phyloP scores from a whole-genome alignment of 2,329 filamentous ascomycete species.

The Neofusicoccum umdonicola region DNA sequence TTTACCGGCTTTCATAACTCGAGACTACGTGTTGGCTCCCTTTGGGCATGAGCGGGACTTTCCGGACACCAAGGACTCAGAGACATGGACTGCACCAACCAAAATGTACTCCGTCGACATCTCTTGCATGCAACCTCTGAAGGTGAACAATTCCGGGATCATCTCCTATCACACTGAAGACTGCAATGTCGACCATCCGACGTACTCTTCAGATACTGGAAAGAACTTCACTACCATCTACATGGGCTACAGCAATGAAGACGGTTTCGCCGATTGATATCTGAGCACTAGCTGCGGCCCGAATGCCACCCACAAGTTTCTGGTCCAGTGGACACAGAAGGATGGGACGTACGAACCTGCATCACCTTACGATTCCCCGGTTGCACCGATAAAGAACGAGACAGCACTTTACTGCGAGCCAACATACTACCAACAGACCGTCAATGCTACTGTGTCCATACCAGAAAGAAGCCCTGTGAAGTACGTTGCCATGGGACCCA shows the following conservation, averaged over 20 bases:
- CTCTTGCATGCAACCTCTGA: constrained; percentile 26
- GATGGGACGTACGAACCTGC: neutral
- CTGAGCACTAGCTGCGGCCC: constrained; percentile 31
- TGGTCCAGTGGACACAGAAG: constrained; percentile 20
- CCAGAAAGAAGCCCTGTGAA: constrained; percentile 11
- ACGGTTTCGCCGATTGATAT: constrained; percentile 33
- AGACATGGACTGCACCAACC: constrained; percentile 29
- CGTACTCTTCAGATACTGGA: constrained; percentile 26
- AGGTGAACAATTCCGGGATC: constrained; percentile 12
- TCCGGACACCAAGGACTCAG: neutral
- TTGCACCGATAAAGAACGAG: constrained; percentile 22
- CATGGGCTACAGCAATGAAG: constrained; percentile 46
- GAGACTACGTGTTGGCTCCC: constrained; percentile 44
- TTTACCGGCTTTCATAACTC: constrained; percentile 44
- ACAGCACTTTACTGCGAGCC: constrained; percentile 47
- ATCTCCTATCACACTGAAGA: neutral
- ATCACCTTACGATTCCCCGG: neutral
- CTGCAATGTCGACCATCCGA: neutral
- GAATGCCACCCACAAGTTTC: constrained; percentile 35
- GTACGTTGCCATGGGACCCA: neutral
- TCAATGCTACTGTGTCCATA: constrained; percentile 40
- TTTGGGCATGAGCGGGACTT: constrained; percentile 34
- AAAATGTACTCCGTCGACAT: constrained; percentile 35
- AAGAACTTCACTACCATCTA: constrained; percentile 30
- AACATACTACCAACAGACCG: constrained; percentile 32